Base-by-base conservation (phyloP, 1,284 basidiomycete genomes). In the Sutorius eximius region DNA sequence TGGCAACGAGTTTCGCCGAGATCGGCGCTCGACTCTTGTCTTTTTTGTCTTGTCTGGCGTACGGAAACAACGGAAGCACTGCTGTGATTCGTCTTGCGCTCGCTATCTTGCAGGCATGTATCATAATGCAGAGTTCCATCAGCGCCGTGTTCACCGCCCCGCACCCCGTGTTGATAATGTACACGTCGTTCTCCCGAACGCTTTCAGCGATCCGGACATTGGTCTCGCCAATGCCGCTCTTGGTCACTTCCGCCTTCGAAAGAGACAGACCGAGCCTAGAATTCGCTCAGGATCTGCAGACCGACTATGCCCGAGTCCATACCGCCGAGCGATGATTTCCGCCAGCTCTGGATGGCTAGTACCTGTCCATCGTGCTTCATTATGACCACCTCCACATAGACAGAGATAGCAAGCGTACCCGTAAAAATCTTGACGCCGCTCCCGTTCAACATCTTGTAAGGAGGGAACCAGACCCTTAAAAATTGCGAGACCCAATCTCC, bases 41-140 rank as follows among this genome's bases (percentile, higher is more conserved):
- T 77, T 99, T 99, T 76, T 99, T 99, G 80, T 99, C 97, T 75
- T 99, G 95, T 45, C 95, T 83, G 27, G 95, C 86, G 73, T 98
- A 98, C 18, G 94, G 94, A 76, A 95, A 98, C 49, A 97, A 83
- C 44, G 95, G 95, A 53, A 97, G 82, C 61, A 99, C 95, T 30
- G 96, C 96, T 18, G 96, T 98, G 70, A 99, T 98, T 61, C 97
- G 82, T 71, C 90, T 91, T 51, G 96, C 95, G 61, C 93, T 95
- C 33, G 93, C 91, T 68, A 95, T 95, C 77, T 97, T 98, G 86
- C 97, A 98, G 15, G 97, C 96, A 72, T 99, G 96, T 67, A 98
- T 97, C 95, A 99, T 98, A 73, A 99, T 99, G 72, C 96, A 96
- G 47, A 98, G 82, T 74, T 98, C 95, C 89, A 96, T 94, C 58